Base-by-base conservation (phyloP, 2,329 filamentous ascomycete species). In the Colletotrichum neosansevieriae region DNA sequence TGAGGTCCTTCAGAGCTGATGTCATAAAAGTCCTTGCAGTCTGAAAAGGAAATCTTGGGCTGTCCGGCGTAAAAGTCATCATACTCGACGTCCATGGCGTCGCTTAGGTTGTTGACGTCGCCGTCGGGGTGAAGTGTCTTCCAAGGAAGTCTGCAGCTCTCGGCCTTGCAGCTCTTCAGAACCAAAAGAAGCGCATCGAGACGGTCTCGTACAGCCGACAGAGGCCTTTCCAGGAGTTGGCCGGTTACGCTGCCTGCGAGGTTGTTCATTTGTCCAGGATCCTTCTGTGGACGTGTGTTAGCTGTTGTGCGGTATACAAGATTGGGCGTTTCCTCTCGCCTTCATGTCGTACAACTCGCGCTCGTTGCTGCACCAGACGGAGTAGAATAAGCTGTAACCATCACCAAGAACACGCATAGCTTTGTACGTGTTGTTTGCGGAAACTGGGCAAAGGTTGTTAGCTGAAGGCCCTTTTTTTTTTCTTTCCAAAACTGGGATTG, bases 301-400 rank as follows among this genome's bases (percentile, higher is more conserved):
- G 21, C 19, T 40, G 40, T 19, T 29, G 29, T 3, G 4, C 2
- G 6, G 10, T 15, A 19, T 38, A 11, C 15, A 12, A 54, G 17
- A 36, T 44, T 11, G 3, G 15, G 10, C 29, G 5, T 44, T 15
- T 4, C n/a, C 24, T 73, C 78, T 53, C 74, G 85, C 87, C 73
- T 81, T 85, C 44, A 91, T 73, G 70, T 92, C 84, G 74, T 92
- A 92, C 2, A 91, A 82, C 75, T 92, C 89, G 63, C 88, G 86
- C 73, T 91, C 89, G 58, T 88, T 88, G 13, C 79, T 90, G 73
- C 91, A 92, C 89, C 90, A 92, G 0, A 91, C 88, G 0, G 88
- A 85, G 72, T 92, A 92, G 69, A 89, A 88, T 5, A 92, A 75
- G 72, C 85, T 87, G 73, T 91, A 92, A 4, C 79, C 76, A 2